A percentile compares a stretch with the other conserved stretches of the same genome.
Evolutionary conservation across 352 stramenopile species (phyloP).

Genomic region (Pythium utonaiense): DNA sequence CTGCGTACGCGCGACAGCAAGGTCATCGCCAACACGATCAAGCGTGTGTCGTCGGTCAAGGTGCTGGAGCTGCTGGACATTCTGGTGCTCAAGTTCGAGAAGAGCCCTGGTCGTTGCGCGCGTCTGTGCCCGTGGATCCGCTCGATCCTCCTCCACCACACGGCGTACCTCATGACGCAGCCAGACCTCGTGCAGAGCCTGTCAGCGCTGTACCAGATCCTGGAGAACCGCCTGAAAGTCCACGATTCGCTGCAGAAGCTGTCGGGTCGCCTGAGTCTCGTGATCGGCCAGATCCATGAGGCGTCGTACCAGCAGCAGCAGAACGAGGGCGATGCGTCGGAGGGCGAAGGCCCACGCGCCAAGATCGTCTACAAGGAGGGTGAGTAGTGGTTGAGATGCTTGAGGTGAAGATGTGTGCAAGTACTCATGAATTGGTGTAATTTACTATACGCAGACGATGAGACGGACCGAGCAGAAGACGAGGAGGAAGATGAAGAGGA

Average conservation of each 20-base stretch:
- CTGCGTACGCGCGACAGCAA: constrained; percentile 73
- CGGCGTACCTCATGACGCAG: constrained; percentile 80
- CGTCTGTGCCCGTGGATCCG: constrained; percentile 83
- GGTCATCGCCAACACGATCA: constrained; percentile 71
- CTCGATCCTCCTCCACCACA: constrained; percentile 79
- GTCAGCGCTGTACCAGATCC: constrained; percentile 78
- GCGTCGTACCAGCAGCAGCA: constrained; percentile 19
- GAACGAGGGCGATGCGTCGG: constrained; percentile 19
- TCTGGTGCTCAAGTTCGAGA: constrained; percentile 82
- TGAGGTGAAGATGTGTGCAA: background rate
- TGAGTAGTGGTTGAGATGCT: no score
- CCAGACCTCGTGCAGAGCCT: constrained; percentile 80
- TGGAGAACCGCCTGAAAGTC: constrained; percentile 79
- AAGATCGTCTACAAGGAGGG: constrained; percentile 70
- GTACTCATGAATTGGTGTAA: constrained; percentile 7
- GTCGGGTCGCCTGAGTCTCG: constrained; percentile 69
- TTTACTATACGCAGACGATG: constrained; percentile 15
- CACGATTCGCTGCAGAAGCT: constrained; percentile 84
- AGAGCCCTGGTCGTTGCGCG: constrained; percentile 69
- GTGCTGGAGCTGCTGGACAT: constrained; percentile 76
- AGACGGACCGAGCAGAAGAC: constrained; percentile 28
- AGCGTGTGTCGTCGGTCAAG: constrained; percentile 67
- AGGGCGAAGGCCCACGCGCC: constrained; percentile 45
- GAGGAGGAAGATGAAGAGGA: constrained; percentile 26
- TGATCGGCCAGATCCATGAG: constrained; percentile 83